Percentiles rank a stretch among this genome's conserved stretches.
Conservation (phyloP, 257 asterid species). For the Solanum habrochaites region DNA sequence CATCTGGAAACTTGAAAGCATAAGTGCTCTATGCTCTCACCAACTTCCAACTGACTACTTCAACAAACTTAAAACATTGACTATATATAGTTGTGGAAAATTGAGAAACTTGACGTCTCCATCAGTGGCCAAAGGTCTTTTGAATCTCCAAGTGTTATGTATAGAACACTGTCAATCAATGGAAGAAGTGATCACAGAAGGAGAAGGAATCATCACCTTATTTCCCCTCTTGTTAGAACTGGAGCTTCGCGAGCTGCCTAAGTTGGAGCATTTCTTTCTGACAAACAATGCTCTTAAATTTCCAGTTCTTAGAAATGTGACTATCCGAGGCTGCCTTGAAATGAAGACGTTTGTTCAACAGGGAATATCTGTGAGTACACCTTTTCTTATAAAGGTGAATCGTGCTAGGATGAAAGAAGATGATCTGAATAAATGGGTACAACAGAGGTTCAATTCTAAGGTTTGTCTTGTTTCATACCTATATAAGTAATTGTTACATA, state of each 20-base stretch:
- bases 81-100: too few relatives aligned
- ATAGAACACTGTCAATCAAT: not conserved
- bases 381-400: not conserved
- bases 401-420: not conserved
- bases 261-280: not conserved
- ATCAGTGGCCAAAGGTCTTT: too few relatives aligned
- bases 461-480: not conserved
- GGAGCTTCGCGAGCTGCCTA: fast-evolving
- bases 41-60: too few relatives aligned
- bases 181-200: not conserved
- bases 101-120: too few relatives aligned
- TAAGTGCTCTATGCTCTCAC: not conserved
- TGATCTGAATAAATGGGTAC: not conserved
- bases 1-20: too few relatives aligned
- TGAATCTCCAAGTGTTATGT: not conserved
- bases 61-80: too few relatives aligned
- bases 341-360: not conserved
- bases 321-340: not conserved
- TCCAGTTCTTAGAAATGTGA: not conserved
- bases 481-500: too few relatives aligned
- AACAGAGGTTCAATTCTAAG: not conserved
- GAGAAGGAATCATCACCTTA: not conserved
- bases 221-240: not conserved
- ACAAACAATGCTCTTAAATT: not conserved
- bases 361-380: not conserved